Percentiles rank a stretch among this genome's conserved stretches.
These are phyloP conservation scores for Polyporus arcularius DNA, from an alignment of 768 basidiomycete genomes.

Conservation along the genomic window DNA sequence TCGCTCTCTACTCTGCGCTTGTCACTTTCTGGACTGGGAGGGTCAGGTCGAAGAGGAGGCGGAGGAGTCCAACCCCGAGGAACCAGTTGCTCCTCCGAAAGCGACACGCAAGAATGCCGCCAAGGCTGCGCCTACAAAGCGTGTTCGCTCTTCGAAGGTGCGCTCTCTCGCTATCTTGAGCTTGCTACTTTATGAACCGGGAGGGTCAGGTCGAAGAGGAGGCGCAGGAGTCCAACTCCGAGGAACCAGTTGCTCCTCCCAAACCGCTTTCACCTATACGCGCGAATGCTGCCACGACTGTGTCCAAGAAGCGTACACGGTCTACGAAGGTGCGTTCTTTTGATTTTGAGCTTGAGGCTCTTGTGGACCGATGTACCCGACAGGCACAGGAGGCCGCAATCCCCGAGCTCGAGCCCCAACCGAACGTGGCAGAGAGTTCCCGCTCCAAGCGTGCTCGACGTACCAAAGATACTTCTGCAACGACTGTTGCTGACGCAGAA, in stretches of 20 bases:
- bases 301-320: not conserved
- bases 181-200: not conserved
- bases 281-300: too few relatives aligned
- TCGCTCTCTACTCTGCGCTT: not conserved
- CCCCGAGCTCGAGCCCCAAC: not conserved
- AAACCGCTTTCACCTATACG: not conserved
- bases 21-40: too few relatives aligned
- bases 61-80: too few relatives aligned
- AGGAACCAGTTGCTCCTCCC: too few relatives aligned
- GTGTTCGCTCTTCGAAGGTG: not conserved
- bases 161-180: not conserved
- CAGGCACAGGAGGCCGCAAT: not conserved
- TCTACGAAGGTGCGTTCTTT: not conserved
- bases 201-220: not conserved
- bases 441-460: slow-evolving; percentile 1
- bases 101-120: too few relatives aligned
- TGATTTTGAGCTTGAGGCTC: not conserved
- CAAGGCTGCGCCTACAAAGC: not conserved
- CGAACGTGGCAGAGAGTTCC: not conserved
- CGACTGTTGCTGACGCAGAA: not conserved
- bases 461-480: not conserved
- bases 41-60: not conserved
- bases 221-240: too few relatives aligned
- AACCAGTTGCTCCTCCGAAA: too few relatives aligned
- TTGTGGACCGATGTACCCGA: not conserved